A percentile compares a stretch with the other conserved stretches of the same genome.
Evolutionary conservation across 495 filamentous ascomycete species (phyloP).

Genomic region (Trichoderma orchidacearum): DNA sequence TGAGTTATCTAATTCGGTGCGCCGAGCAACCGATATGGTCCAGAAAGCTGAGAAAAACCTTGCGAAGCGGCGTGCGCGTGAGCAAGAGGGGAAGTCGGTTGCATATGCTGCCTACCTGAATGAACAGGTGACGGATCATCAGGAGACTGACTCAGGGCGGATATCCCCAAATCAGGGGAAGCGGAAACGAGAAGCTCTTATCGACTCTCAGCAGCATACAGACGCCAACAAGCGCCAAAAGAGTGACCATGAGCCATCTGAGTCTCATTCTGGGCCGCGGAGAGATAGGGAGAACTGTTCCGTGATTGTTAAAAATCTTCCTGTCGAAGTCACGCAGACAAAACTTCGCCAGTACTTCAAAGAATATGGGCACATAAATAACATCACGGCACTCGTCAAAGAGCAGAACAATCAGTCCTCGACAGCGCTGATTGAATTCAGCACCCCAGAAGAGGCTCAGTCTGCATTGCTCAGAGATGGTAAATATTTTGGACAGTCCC

Average conservation of each 20-base stretch:
- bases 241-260: slow-evolving; percentile 25
- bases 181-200: slow-evolving; percentile 49
- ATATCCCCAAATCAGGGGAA: slow-evolving; percentile 34
- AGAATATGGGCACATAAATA: slow-evolving; percentile 74
- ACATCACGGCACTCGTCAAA: slow-evolving; percentile 47
- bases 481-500: slow-evolving; percentile 55
- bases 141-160: slow-evolving; percentile 11
- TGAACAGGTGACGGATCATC: slow-evolving; percentile 14
- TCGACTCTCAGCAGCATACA: slow-evolving; percentile 20
- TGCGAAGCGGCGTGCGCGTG: slow-evolving; percentile 49
- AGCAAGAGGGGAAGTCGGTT: slow-evolving; percentile 42
- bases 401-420: slow-evolving; percentile 38
- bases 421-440: slow-evolving; percentile 75
- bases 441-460: slow-evolving; percentile 61
- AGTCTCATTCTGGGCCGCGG: slow-evolving; percentile 19
- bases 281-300: slow-evolving; percentile 85
- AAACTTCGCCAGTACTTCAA: slow-evolving; percentile 79
- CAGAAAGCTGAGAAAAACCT: slow-evolving; percentile 51
- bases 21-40: slow-evolving; percentile 53
- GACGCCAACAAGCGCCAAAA: slow-evolving; percentile 46
- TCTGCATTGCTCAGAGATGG: slow-evolving; percentile 67
- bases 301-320: slow-evolving; percentile 65
- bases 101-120: slow-evolving; percentile 24
- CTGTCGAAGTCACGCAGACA: slow-evolving; percentile 49
- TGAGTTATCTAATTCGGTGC: slow-evolving; percentile 58